These are phyloP conservation scores for Aspergillus brasiliensis DNA, from an alignment of 2,329 filamentous ascomycete species.

Conservation along the genomic window DNA sequence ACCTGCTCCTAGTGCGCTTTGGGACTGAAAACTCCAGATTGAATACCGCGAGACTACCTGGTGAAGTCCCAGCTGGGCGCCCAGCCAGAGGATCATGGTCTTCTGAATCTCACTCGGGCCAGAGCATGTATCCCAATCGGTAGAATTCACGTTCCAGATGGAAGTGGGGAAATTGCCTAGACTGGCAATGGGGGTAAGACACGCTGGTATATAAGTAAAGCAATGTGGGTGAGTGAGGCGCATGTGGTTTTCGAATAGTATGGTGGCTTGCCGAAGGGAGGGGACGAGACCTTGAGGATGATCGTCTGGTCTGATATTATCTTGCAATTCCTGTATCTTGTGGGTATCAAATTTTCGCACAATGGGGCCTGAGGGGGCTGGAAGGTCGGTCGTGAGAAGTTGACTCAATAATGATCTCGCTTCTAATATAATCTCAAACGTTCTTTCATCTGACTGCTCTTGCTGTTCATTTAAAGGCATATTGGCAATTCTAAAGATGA, in stretches of 20 bases:
- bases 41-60: no score
- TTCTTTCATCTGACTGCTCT: neutral
- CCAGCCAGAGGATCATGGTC: conserved; percentile 20
- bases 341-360: neutral
- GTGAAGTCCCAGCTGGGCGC: conserved; percentile 12
- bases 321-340: neutral
- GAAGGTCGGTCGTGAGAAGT: neutral
- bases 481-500: neutral
- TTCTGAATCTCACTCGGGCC: conserved; percentile 17
- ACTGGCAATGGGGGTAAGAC: neutral
- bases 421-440: neutral
- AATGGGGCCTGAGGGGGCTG: neutral
- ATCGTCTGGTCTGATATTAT: neutral
- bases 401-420: neutral
- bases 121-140: conserved; percentile 1
- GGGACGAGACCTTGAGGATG: neutral
- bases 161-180: neutral
- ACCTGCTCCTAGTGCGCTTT: no score
- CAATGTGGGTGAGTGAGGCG: neutral
- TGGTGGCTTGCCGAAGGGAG: neutral
- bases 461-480: neutral
- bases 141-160: neutral
- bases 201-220: neutral
- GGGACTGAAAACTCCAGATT: no score
- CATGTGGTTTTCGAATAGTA: neutral